phyloP scores from a whole-genome alignment of 106 monocot species.

The Allium fistulosum region DNA sequence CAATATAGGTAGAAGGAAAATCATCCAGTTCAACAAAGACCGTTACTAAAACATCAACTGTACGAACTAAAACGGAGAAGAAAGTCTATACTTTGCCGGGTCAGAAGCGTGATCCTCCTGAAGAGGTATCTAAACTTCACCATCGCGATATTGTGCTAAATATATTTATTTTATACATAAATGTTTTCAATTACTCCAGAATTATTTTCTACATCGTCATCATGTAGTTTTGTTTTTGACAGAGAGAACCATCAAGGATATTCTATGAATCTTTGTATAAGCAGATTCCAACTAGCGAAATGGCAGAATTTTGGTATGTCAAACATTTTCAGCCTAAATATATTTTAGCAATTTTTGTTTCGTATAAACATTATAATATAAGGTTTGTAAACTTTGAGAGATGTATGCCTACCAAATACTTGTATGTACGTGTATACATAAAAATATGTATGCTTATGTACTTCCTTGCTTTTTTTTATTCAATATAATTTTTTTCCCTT shows the following conservation, averaged over 20 bases:
- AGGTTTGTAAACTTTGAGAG: too few species aligned
- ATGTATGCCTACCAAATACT: too few species aligned
- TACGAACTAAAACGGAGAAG: constrained; percentile 54
- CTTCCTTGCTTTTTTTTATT: too few species aligned
- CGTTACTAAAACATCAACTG: constrained; percentile 29
- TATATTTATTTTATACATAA: not conserved
- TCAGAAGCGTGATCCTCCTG: constrained; percentile 84
- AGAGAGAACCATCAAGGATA: constrained; percentile 95
- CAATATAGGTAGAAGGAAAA: constrained; percentile 47
- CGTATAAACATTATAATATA: too few species aligned
- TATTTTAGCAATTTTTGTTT: too few species aligned
- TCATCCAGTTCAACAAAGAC: constrained; percentile 34
- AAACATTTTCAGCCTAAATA: too few species aligned
- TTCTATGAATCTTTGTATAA: constrained; percentile 93
- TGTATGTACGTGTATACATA: too few species aligned
- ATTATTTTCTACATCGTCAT: not conserved
- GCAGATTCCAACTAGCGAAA: constrained; percentile 96
- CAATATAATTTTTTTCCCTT: too few species aligned
- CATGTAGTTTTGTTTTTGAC: constrained; percentile 10
- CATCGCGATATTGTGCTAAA: not conserved
- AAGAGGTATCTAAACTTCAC: constrained; percentile 52
- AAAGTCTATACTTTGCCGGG: constrained; percentile 80
- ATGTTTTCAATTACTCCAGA: not conserved
- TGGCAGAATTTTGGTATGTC: constrained; percentile 92
- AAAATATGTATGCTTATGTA: too few species aligned